Conservation (phyloP, 805 yeast species). For the Candida lessepsii region DNA sequence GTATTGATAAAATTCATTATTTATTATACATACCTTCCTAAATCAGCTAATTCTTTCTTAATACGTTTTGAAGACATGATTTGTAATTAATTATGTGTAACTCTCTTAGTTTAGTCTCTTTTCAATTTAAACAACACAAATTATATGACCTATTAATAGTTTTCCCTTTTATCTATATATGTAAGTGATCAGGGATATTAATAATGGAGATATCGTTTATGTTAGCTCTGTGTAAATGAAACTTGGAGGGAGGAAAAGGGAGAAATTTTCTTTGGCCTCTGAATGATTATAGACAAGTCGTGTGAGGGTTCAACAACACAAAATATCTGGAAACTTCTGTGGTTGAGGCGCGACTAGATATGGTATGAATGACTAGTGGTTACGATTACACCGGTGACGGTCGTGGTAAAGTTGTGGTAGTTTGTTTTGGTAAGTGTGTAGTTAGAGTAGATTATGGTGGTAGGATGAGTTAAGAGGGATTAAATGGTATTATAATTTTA, state of each 20-base stretch:
- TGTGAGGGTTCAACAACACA: slow-evolving; percentile 9
- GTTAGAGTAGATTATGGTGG: too few species aligned
- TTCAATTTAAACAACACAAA: slow-evolving; percentile 3
- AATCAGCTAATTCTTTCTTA: slow-evolving; percentile 90
- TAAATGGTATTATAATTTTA: too few species aligned
- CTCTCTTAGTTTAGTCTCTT: neutral
- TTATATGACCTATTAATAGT: slow-evolving; percentile 3
- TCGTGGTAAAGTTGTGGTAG: neutral
- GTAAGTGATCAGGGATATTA: slow-evolving; percentile 3
- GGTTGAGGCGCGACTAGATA: slow-evolving; percentile 1
- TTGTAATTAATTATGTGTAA: slow-evolving; percentile 1
- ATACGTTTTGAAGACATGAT: slow-evolving; percentile 91
- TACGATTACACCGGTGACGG: too few species aligned
- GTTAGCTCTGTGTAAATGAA: slow-evolving; percentile 4
- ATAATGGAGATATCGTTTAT: slow-evolving; percentile 1
- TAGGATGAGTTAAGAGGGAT: too few species aligned
- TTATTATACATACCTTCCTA: slow-evolving; percentile 73
- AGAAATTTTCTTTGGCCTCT: slow-evolving; percentile 8
- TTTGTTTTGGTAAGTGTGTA: neutral
- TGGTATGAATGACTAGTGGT: too few species aligned
- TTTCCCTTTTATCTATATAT: slow-evolving; percentile 3
- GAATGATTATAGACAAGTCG: slow-evolving; percentile 4
- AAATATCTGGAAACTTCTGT: slow-evolving; percentile 4
- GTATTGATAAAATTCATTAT: neutral
- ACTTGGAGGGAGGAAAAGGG: slow-evolving; percentile 8